Evolutionary conservation across 352 stramenopile genomes (phyloP), one percentile per base, ranked within the genome.

Genomic region (Elongisporangium undulatum): DNA sequence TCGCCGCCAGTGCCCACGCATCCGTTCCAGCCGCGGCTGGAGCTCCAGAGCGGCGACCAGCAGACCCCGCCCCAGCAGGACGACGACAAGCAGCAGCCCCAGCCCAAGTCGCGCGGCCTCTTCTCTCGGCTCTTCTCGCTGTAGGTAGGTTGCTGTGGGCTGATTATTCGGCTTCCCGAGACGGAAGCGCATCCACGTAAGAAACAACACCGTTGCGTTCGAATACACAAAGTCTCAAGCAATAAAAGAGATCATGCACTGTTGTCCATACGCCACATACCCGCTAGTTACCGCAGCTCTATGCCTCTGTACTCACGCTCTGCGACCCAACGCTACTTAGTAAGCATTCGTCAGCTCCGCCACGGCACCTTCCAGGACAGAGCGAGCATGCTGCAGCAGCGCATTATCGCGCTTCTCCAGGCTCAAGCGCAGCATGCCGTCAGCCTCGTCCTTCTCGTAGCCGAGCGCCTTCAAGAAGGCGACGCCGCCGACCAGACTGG

Each of bases 401-500:
- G 70, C 66, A 41, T 82, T 62, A 59, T 96, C 72, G 41, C 75
- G 75, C 41, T 84, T 77, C 56, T 90, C 79, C 8, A 82, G 15
- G 7, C 74, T 66, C 1, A 96, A 72, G 58, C 88, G 84, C 7
- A 95, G 66, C 15, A 79, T 66, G 19, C 85, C 80, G 48, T 89
- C 77, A 17, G 51, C 66, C 23, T 89, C 82, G 49, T 95, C 79
- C 63, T 97, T 97, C 21, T 81, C 82, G 71, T 97, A 97, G n/a
- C 91, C 91, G 6, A 96, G 55, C 20, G 74, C 78, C 59, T 94
- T 93, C 26, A 97, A 72, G 41, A 97, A 84, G 16, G 82, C 77
- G 22, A 95, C 69, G 51, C 91, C 90, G 20, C 91, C 90, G 20
- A 95, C 69, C 8, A 97, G 73, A 51, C 78, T 85, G 24, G 77